These are phyloP conservation scores for Eutypa lata DNA, from an alignment of 2,329 filamentous ascomycete species.

Conservation along the genomic window DNA sequence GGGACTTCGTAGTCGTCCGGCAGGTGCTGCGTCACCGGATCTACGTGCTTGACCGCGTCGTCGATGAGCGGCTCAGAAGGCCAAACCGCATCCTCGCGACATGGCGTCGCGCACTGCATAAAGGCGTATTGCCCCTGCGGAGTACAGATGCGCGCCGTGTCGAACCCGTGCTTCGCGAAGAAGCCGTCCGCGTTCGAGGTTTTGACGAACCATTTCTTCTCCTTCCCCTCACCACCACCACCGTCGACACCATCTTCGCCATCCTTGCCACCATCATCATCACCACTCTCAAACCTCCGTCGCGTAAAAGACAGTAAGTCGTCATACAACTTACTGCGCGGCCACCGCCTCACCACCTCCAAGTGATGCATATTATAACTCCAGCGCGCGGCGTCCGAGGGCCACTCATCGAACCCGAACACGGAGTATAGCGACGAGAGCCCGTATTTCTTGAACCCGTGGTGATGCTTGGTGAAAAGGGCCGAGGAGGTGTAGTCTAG, in stretches of 20 bases:
- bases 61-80: conserved; percentile 1
- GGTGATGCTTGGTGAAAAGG: conserved; percentile 28
- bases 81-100: no score
- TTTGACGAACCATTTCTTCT: no score
- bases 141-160: no score
- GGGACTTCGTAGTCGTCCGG: no score
- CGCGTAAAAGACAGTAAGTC: conserved; percentile 22
- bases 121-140: no score
- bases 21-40: conserved; percentile 2
- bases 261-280: no score
- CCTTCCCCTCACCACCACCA: no score
- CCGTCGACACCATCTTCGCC: no score
- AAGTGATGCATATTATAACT: conserved; percentile 31
- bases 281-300: conserved; percentile 9
- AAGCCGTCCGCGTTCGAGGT: no score
- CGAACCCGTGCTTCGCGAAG: no score
- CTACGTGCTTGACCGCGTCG: conserved; percentile 18
- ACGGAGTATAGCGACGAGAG: conserved; percentile 29
- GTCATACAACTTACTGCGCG: conserved; percentile 18
- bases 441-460: conserved; percentile 24
- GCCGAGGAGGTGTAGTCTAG: conserved; percentile 29
- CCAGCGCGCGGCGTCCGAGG: conserved; percentile 26
- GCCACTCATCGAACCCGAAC: conserved; percentile 29
- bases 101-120: no score
- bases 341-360: conserved; percentile 24